Base-by-base conservation (phyloP, 1,139 yeast genomes). In the Petasospora rhodanensis region DNA sequence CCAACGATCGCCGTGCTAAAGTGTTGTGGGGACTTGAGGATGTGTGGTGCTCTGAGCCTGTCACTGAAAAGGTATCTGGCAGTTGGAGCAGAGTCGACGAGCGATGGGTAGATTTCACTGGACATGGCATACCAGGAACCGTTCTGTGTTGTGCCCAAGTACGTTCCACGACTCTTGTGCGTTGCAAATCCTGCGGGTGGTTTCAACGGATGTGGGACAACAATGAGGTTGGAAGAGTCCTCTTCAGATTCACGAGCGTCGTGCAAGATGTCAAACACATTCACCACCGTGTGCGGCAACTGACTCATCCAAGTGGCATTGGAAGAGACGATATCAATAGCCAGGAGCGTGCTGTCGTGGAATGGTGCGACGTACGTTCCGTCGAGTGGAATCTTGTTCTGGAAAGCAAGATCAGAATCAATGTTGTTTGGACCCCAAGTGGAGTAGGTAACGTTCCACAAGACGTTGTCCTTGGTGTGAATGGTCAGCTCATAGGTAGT, bases 381-480 rank as follows among this genome's bases (percentile, higher is more conserved):
- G 55, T 89, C 97, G 14, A 70, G 44, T 5, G 85, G 73, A 28
- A 68, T 64, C 39, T 66, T 66, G 45, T 80, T 68, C 40, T 67
- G 66, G 16, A 45, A 43, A 2, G 59, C 76, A 39, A 89, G 65
- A 52, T 82, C 91, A n/a, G 34, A 26, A 54, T 91, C 95, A 39
- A 89, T 66, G 45, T 86, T 79, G 58, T 89, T 89, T 18, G 95
- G 95, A 7, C 94, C 95, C 96, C 97, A 91, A 34, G 81, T 74
- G 2, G 94, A 70, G 53, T 83, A 89, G 0, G 93, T 79, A 10
- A 91, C 87, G 52, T 87, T 84, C 95, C 96, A 89, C 4, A 75
- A 68, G 3, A 79, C 64, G 35, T 77, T 78, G 30, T 79, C 70
- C 48, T 73, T 76, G 6, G 94, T 79, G 54, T 76, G 76, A 14